These are phyloP conservation scores for Xylaria acuta DNA, from an alignment of 495 filamentous ascomycete genomes.

Conservation along the genomic window DNA sequence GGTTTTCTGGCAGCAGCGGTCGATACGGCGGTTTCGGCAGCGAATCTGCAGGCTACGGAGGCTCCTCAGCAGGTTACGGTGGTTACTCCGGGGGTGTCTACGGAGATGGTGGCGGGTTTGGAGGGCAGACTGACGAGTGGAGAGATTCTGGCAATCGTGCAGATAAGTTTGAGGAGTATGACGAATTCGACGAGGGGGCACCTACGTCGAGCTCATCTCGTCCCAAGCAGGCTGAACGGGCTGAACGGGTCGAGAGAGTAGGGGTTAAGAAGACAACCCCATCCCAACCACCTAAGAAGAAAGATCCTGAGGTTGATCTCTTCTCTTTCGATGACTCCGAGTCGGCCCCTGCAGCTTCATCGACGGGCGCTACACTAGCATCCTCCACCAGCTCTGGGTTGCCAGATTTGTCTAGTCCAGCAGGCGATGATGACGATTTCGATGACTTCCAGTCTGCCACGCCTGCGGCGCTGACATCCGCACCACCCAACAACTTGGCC, in stretches of 20 bases:
- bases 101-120: constrained; percentile 91
- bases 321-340: constrained; percentile 83
- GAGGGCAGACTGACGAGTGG: constrained; percentile 70
- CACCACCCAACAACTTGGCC: constrained; percentile 50
- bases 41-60: constrained; percentile 67
- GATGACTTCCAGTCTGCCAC: constrained; percentile 98
- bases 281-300: constrained; percentile 70
- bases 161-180: constrained; percentile 94
- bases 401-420: constrained; percentile 54
- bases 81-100: constrained; percentile 89
- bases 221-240: constrained; percentile 50
- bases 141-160: constrained; percentile 56
- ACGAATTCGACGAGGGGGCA: constrained; percentile 88
- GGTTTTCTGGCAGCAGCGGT: constrained; percentile 58
- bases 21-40: constrained; percentile 92
- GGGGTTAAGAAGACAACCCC: constrained; percentile 60
- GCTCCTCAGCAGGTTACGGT: constrained; percentile 68
- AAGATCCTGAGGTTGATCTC: constrained; percentile 85
- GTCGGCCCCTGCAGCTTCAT: constrained; percentile 49
- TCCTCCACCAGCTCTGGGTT: constrained; percentile 57
- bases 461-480: constrained; percentile 52
- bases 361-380: constrained; percentile 54
- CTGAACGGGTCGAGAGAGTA: constrained; percentile 35
- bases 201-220: constrained; percentile 50
- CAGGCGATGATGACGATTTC: constrained; percentile 88